Evolutionary conservation across 768 basidiomycete genomes (phyloP).

Genomic region (Guyanaporus albipodus): DNA sequence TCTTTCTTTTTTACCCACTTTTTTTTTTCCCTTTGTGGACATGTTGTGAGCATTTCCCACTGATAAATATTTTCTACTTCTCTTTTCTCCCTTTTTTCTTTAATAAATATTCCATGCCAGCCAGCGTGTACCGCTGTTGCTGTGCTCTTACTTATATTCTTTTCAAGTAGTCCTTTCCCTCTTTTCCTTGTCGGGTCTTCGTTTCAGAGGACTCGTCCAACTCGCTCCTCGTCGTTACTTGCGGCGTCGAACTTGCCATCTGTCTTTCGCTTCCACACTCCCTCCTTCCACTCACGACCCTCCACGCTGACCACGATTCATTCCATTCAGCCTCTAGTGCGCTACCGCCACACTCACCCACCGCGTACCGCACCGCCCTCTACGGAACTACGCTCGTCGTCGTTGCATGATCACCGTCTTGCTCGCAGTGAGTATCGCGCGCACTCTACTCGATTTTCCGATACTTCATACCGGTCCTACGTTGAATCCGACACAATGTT

Average conservation of each 20-base stretch:
- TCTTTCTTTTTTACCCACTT: constrained; percentile 10
- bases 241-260: constrained; percentile 17
- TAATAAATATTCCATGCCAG: constrained; percentile 8
- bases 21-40: constrained; percentile 15
- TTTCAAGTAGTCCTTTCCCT: constrained; percentile 18
- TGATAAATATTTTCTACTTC: constrained; percentile 4
- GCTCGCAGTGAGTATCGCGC: constrained; percentile 33
- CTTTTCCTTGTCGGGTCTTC: constrained; percentile 26
- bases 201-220: constrained; percentile 23
- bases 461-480: not conserved
- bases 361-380: constrained; percentile 29
- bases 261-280: constrained; percentile 21
- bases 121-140: constrained; percentile 18
- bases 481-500: not conserved
- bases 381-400: constrained; percentile 38
- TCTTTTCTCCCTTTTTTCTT: constrained; percentile 8
- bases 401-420: constrained; percentile 41
- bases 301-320: constrained; percentile 40
- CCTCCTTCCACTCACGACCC: constrained; percentile 29
- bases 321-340: constrained; percentile 24
- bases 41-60: constrained; percentile 6
- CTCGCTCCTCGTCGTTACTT: constrained; percentile 20
- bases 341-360: constrained; percentile 34
- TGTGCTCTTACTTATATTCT: constrained; percentile 37
- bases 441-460: constrained; percentile 7